These are phyloP conservation scores for Calonectria henricotiae DNA, from an alignment of 2,329 filamentous ascomycete species.

Conservation along the genomic window DNA sequence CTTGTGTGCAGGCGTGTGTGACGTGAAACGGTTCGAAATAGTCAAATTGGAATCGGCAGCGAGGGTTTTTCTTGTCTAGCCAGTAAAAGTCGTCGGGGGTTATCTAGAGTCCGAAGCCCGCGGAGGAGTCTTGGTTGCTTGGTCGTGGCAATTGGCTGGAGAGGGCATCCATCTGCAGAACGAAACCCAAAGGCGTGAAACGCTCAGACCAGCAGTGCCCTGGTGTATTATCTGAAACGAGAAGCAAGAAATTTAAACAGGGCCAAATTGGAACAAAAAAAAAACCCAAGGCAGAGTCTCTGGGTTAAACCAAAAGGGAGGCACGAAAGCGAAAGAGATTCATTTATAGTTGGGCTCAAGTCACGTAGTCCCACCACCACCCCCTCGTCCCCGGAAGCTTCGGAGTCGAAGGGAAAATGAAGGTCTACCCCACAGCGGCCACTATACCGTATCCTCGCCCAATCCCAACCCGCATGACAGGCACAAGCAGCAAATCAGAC, in stretches of 20 bases:
- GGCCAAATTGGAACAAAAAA: neutral
- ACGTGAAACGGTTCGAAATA: conserved; percentile 1
- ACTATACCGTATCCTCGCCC: neutral
- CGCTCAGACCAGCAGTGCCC: no score
- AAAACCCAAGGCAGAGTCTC: neutral
- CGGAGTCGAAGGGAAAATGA: conserved; percentile 29
- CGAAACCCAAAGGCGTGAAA: neutral
- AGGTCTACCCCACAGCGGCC: neutral
- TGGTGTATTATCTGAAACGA: no score
- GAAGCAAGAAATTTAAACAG: no score
- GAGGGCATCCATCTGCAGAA: neutral
- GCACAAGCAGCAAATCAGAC: neutral
- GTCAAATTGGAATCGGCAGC: neutral
- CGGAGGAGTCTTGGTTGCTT: neutral
- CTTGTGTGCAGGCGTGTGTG: neutral
- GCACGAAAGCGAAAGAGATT: neutral
- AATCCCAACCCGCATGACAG: conserved; percentile 17
- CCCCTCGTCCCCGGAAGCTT: conserved; percentile 40
- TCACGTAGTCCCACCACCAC: conserved; percentile 1
- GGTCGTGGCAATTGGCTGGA: neutral
- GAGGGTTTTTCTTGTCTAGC: neutral
- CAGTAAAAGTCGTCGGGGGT: neutral
- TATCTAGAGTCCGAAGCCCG: neutral
- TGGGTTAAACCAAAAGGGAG: neutral
- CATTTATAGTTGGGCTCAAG: neutral